A percentile compares a stretch with the other conserved stretches of the same genome.
These are phyloP conservation scores for Yarrowia osloensis DNA, from an alignment of 805 yeast species.

Conservation along the genomic window DNA sequence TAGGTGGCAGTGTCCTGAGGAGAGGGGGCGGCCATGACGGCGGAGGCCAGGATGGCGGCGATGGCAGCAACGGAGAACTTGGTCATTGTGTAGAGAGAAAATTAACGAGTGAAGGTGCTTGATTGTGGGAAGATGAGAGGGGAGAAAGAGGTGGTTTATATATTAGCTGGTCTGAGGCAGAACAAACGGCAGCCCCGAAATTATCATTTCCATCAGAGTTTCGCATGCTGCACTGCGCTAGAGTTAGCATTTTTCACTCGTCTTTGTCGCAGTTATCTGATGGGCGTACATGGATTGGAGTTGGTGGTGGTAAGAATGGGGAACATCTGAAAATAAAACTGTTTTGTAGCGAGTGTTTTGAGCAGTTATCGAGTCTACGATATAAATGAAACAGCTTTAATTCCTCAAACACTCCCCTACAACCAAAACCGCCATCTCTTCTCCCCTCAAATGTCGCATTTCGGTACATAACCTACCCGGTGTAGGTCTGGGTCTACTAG, in stretches of 20 bases:
- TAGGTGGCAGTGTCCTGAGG: conserved; percentile 21
- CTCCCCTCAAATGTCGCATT: conserved; percentile 3
- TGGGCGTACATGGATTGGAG: background rate
- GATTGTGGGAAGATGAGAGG: background rate
- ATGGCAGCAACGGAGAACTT: conserved; percentile 51
- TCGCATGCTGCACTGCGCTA: background rate
- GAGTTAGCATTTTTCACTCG: background rate
- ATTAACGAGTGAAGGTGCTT: conserved; percentile 23
- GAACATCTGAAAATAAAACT: too few species aligned
- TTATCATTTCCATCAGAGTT: conserved; percentile 30
- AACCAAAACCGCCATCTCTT: too few species aligned
- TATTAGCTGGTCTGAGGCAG: background rate
- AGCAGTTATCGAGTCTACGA: too few species aligned
- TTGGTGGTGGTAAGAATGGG: too few species aligned
- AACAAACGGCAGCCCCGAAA: background rate
- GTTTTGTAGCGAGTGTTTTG: too few species aligned
- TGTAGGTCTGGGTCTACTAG: conserved; percentile 11
- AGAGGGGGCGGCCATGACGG: conserved; percentile 51
- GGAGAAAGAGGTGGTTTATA: background rate
- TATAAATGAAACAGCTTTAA: too few species aligned
- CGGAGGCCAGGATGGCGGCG: conserved; percentile 58
- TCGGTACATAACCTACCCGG: conserved; percentile 15
- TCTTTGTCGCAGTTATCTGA: background rate
- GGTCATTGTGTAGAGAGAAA: conserved; percentile 12
- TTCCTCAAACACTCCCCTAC: too few species aligned